Conservation (phyloP, 2,329 filamentous ascomycete genomes). For the Aspergillus pseudoviridinutans region DNA sequence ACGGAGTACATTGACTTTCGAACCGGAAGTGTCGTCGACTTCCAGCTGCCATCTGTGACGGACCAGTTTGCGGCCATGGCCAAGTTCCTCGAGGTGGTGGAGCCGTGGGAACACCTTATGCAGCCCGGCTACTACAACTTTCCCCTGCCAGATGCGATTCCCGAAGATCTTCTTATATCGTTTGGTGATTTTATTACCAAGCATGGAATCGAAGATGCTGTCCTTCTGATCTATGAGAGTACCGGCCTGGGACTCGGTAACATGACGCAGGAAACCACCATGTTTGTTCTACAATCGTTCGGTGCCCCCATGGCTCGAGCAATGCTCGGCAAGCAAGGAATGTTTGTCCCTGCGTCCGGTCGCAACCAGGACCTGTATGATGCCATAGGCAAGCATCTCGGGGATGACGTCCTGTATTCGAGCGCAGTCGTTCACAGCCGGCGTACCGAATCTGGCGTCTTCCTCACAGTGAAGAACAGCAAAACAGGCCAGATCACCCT, state of each 20-base stretch:
- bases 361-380: constrained; percentile 44
- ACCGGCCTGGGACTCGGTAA: constrained; percentile 14
- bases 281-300: constrained; percentile 13
- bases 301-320: constrained; percentile 20
- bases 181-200: constrained; percentile 21
- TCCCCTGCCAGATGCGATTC: constrained; percentile 13
- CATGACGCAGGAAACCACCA: constrained; percentile 10
- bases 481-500: constrained; percentile 24
- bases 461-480: constrained; percentile 26
- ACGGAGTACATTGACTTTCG: constrained; percentile 16
- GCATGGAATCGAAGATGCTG: constrained; percentile 14
- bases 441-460: constrained; percentile 26
- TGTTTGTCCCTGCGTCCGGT: constrained; percentile 25
- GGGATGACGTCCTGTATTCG: constrained; percentile 38
- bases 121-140: constrained; percentile 16
- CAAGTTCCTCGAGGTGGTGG: constrained; percentile 15
- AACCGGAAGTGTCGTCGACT: constrained; percentile 11
- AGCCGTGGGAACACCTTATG: constrained; percentile 15
- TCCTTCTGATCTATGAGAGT: constrained; percentile 12
- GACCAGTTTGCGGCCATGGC: constrained; percentile 14
- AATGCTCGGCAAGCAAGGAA: constrained; percentile 26
- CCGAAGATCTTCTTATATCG: constrained; percentile 18
- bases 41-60: not conserved
- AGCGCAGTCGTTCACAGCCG: constrained; percentile 28
- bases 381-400: constrained; percentile 33